Conservation (phyloP, 148 eudicot genomes). For the Mesembryanthemum crystallinum region DNA sequence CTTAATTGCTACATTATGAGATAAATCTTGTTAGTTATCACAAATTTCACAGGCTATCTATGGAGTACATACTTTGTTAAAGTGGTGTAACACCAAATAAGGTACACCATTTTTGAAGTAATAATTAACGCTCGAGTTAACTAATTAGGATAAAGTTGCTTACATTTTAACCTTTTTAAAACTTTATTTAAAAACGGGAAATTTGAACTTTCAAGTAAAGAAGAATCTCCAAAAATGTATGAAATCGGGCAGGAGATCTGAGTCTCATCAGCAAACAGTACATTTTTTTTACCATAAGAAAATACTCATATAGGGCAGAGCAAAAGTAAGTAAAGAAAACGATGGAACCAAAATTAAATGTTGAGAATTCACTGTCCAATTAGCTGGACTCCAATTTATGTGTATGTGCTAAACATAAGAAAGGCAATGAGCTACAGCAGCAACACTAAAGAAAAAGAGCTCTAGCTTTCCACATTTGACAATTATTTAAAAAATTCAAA, state of each 20-base stretch:
- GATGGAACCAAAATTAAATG: not conserved
- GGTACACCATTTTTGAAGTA: no score
- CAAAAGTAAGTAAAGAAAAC: no score
- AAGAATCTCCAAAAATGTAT: not conserved
- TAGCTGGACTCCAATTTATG: constrained; percentile 26
- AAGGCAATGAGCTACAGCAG: constrained; percentile 11
- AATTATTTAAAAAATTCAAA: not conserved
- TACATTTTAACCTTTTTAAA: no score
- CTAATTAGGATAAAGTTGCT: no score
- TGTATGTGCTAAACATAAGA: constrained; percentile 22
- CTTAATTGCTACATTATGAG: no score
- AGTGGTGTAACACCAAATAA: no score
- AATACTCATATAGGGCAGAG: no score
- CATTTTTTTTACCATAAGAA: not conserved
- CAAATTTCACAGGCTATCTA: no score
- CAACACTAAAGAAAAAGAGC: constrained; percentile 11
- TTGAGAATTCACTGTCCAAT: not conserved
- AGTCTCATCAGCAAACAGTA: not conserved
- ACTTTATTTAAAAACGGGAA: no score
- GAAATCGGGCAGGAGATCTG: not conserved
- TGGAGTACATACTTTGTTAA: no score
- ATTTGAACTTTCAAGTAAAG: not conserved
- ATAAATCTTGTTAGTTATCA: no score
- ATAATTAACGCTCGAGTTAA: no score
- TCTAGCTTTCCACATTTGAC: constrained; percentile 17